Conservation (phyloP, 106 monocot species). For the Platanthera zijinensis region DNA sequence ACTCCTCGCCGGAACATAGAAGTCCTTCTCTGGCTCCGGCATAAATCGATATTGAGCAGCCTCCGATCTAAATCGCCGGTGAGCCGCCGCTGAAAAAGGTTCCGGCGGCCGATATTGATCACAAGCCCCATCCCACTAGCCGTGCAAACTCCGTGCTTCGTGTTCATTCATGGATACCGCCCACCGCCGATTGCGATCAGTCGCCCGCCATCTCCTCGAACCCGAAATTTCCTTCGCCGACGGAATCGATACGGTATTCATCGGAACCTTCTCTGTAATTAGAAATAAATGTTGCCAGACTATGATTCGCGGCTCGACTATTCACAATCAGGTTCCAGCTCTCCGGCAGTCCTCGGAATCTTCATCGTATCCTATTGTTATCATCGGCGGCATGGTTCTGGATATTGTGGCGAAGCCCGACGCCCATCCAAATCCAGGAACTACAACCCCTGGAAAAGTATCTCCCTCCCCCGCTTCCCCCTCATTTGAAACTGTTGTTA, state of each 20-base stretch:
- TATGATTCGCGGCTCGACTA: neutral
- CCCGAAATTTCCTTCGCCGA: neutral
- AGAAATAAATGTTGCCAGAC: no score
- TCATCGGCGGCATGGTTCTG: conserved; percentile 83
- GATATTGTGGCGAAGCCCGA: conserved; percentile 69
- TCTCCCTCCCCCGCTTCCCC: neutral
- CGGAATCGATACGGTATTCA: conserved; percentile 20
- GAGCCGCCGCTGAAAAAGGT: neutral
- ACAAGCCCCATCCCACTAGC: neutral
- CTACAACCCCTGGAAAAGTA: conserved; percentile 71
- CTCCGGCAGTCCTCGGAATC: neutral
- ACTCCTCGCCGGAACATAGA: neutral
- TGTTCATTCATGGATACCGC: conserved; percentile 6
- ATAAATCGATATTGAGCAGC: neutral
- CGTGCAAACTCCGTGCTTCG: neutral
- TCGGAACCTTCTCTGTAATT: neutral
- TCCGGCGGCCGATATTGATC: neutral
- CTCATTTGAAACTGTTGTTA: neutral
- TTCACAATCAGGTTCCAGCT: conserved; percentile 18
- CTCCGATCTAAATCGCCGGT: neutral
- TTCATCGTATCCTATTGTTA: conserved; percentile 33
- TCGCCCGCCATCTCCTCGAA: conserved; percentile 31
- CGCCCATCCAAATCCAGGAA: conserved; percentile 32
- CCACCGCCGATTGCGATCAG: conserved; percentile 26
- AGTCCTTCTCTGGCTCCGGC: neutral